Evolutionary conservation across 1,139 yeast genomes (phyloP), one percentile per base, ranked within the genome.

Genomic region (Pichia norvegensis): DNA sequence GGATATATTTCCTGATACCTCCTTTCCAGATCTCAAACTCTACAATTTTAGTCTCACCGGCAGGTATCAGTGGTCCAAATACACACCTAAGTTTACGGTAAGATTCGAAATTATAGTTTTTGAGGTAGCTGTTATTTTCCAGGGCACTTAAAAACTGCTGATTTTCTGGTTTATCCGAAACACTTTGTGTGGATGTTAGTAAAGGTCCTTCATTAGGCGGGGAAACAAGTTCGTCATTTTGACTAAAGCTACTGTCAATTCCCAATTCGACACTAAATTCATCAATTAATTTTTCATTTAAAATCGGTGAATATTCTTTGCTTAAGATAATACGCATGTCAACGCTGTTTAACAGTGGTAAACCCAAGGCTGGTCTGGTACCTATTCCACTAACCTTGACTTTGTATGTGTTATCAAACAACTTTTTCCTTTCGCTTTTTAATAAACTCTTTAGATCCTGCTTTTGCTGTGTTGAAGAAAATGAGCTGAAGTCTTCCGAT

Each of bases 21-120:
- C 67, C 67, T 39, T 58, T 62, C 67, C 67, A 64, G 7, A 64
- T 58, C 31, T 63, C 63, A 49, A 60, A 64, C 14, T 46, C 48
- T 29, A 53, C 45, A 16, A 48, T 54, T 17, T 48, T 46, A 4
- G 49, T 48, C 10, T 50, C 46, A 11, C 52, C 51, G 4, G 52
- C 46, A 2, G 54, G 50, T 2, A 53, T 49, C 22, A 57, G 40
- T 5, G 65, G 64, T 9, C 60, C 57, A 44, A 61, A 62, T 0
- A 59, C 62, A 16, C 61, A 56, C 38, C 52, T 55, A 29, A 62
- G 40, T 14, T 44, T 38, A 23, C 65, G 48, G 31, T 57, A 56
- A 4, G 61, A 52, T 46, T 61, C 62, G 49, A 62, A 62, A 43
- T 62, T 62, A 37, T 55, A 55, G 40, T 62, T 55, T n/a, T 60